Base-by-base conservation (phyloP, 768 basidiomycete genomes). In the Pleurotus cornucopiae region DNA sequence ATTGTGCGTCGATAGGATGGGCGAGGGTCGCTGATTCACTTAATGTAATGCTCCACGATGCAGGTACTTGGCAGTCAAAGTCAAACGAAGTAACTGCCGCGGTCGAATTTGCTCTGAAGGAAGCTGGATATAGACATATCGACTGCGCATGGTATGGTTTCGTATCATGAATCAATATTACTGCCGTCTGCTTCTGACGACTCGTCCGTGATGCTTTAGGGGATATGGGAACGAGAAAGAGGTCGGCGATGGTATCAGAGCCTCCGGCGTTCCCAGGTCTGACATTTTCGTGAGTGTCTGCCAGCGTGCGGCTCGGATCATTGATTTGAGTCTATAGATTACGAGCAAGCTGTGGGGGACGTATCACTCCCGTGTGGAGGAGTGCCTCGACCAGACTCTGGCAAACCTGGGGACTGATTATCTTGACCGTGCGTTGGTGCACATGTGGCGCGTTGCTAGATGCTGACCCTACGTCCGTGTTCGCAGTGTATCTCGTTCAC, bases 11-110 rank as follows among this genome's bases (percentile, higher is more conserved):
- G 54, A 69, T 38, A n/a, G 23, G 30, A 16, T 23, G 43, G 57
- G 26, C 34, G 26, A 46, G 6, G 46, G 18, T 20, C 25, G 23
- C 18, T 55, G 38, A 53, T 57, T 55, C 39, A 57, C 11, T 53
- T 40, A 46, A 43, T 30, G 45, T 18, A 58, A 48, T 7, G 43
- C 52, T 52, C 37, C 51, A 41, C 26, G n/a, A 46, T 57, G 23
- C 60, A 86, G 90, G 90, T 13, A 93, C 92, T 13, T 93, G 89
- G 89, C 85, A 89, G 69, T 84, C 86, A 43, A 80, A 83, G 60
- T 75, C 86, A 2, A 86, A 87, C 48, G 85, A 91, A 60, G 91
- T 90, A 34, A 71, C 73, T 11, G 61, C 72, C 40, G 93, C 93
- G 2, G 93, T 95, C 23, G 76, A 78, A 55, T 79, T 80, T 61